phyloP scores from a whole-genome alignment of 768 basidiomycete species.

The Russula virescens region DNA sequence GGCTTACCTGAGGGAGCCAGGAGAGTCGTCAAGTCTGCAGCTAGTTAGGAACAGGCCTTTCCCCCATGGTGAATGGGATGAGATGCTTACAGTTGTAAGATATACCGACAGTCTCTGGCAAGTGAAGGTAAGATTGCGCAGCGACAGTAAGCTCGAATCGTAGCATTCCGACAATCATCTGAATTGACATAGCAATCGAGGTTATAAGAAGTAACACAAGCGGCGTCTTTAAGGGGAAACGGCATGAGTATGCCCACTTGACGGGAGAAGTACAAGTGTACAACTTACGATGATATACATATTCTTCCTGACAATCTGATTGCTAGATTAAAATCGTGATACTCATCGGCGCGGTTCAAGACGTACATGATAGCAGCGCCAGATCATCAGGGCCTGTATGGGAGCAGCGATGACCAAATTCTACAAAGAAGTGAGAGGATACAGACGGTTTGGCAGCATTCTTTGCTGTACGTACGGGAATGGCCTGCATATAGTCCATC shows the following conservation, averaged over 20 bases:
- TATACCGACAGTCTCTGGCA: not conserved
- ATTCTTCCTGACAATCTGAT: conserved; percentile 5
- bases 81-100: conserved; percentile 9
- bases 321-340: not conserved
- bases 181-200: not conserved
- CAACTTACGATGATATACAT: no score
- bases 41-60: not conserved
- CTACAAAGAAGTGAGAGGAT: not conserved
- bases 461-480: not conserved
- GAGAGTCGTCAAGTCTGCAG: conserved; percentile 1
- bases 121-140: not conserved
- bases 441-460: not conserved
- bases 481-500: not conserved
- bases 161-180: not conserved
- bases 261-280: no score
- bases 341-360: not conserved
- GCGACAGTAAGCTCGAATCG: not conserved
- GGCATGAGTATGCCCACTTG: not conserved
- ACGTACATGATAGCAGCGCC: conserved; percentile 16
- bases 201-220: conserved; percentile 6
- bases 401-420: conserved; percentile 1
- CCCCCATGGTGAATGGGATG: not conserved
- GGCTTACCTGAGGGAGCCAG: conserved; percentile 13
- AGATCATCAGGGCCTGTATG: conserved; percentile 10
- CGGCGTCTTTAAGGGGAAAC: not conserved